Evolutionary conservation across 805 yeast genomes (phyloP).

Genomic region (Suhomyces kilbournensis): DNA sequence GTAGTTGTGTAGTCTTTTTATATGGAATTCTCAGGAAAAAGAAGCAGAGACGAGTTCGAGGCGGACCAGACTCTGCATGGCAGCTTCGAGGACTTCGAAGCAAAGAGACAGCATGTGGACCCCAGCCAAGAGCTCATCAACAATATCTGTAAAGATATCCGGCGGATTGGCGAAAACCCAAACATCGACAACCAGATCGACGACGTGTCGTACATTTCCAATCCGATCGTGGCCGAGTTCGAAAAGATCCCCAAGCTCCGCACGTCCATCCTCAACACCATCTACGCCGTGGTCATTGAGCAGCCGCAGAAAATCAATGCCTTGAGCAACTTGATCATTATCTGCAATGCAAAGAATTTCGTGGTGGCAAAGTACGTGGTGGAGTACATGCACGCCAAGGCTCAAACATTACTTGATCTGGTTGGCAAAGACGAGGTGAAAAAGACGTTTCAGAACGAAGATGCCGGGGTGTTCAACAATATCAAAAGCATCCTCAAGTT

Average conservation of each 20-base stretch:
- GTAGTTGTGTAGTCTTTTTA: too few species aligned
- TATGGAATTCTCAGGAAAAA: constrained; percentile 20
- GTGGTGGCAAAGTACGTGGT: constrained; percentile 66
- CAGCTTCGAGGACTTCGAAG: constrained; percentile 17
- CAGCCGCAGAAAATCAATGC: constrained; percentile 88
- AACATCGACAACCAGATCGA: constrained; percentile 39
- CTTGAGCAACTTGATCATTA: constrained; percentile 63
- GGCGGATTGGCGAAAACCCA: constrained; percentile 43
- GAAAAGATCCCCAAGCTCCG: constrained; percentile 61
- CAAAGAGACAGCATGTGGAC: constrained; percentile 39
- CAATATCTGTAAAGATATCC: constrained; percentile 44
- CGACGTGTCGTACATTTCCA: constrained; percentile 62
- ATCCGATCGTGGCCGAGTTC: constrained; percentile 63
- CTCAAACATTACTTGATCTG: constrained; percentile 52
- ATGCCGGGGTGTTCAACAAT: constrained; percentile 64
- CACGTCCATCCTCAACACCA: constrained; percentile 55
- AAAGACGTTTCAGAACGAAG: constrained; percentile 16
- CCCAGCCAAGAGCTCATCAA: constrained; percentile 40
- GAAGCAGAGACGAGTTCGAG: constrained; percentile 32
- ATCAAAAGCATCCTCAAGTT: constrained; percentile 71
- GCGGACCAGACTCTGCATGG: constrained; percentile 10
- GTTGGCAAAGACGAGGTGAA: constrained; percentile 15
- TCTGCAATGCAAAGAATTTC: constrained; percentile 61
- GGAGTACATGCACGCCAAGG: constrained; percentile 63
- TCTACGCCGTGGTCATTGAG: constrained; percentile 70